Base-by-base conservation (phyloP, 2,329 filamentous ascomycete genomes). In the Microsporum ferrugineum region DNA sequence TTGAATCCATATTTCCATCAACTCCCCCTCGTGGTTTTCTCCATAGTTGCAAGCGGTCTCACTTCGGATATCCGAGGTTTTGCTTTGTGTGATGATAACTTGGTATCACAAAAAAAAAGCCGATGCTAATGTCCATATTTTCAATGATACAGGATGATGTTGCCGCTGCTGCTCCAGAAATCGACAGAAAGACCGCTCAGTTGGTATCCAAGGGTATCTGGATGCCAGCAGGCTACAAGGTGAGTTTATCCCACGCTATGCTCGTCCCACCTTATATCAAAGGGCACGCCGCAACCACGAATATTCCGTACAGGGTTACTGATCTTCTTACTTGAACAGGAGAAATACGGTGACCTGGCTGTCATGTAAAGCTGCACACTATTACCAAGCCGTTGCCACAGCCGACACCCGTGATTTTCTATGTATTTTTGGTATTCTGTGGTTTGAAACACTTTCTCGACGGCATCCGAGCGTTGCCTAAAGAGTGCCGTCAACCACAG, bases 221-320 rank as follows among this genome's bases (percentile, higher is more conserved):
- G 94, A 84, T 87, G 81, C 91, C 96, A 73, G 91, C 94, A 66
- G 94, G 94, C 75, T 99, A 99, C 88, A 96, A 96, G 90, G 92
- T 92, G 81, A 71, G 87, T 78, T 7, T 23, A 39, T 55, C 6
- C 57, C n/a, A 47, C n/a, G 5, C 34, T 31, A 12, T 36, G n/a
- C 33, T 34, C 49, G 53, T 12, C 34, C 23, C 17, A 10, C 5
- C 5, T 36, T 2, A 38, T 53, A 27, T 29, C 7, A 51, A 41
- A 38, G 3, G 57, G 8, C 33, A 29, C 51, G 1, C n/a, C 34
- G 6, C 55, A 27, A 4, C 5, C 0, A 5, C 38, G 53, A 39
- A 5, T 29, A 29, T n/a, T 39, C 31, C 27, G 27, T 49, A 31
- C 38, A 29, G 51, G 12, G 27, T 43, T 41, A 55, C 49, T 41